Percentiles rank a stretch among this genome's conserved stretches.
Conservation (phyloP, 2,329 filamentous ascomycete genomes). For the Pseudocercospora eumusae region DNA sequence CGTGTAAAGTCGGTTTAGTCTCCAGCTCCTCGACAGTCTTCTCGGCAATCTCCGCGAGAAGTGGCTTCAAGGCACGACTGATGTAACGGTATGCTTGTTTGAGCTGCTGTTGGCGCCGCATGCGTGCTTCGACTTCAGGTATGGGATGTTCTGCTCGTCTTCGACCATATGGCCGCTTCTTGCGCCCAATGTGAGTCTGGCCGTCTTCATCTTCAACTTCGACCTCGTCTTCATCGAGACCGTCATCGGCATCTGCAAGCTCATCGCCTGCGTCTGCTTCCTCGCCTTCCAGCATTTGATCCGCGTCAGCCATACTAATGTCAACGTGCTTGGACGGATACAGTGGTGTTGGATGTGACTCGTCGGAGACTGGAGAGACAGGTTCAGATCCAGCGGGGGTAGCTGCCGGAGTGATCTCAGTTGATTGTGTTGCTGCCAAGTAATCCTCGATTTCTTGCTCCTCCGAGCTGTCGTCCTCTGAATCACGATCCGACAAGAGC, state of each 20-base stretch:
- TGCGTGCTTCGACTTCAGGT: slow-evolving; percentile 48
- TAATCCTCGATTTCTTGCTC: slow-evolving; percentile 22
- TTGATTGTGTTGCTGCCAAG: slow-evolving; percentile 25
- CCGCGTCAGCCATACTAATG: slow-evolving; percentile 20
- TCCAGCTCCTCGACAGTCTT: slow-evolving; percentile 60
- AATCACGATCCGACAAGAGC: slow-evolving; percentile 21
- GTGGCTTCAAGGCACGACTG: slow-evolving; percentile 63
- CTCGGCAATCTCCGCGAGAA: slow-evolving; percentile 66
- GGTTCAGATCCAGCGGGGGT: slow-evolving; percentile 27
- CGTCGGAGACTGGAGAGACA: slow-evolving; percentile 28
- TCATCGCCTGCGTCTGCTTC: slow-evolving; percentile 13
- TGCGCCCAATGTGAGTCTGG: slow-evolving; percentile 23
- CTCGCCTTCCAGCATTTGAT: slow-evolving; percentile 22
- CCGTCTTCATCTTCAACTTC: slow-evolving; percentile 32
- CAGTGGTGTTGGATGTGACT: slow-evolving; percentile 20
- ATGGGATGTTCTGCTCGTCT: slow-evolving; percentile 51
- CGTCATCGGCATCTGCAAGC: slow-evolving; percentile 22
- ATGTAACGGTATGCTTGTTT: slow-evolving; percentile 66
- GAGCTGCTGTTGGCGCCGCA: slow-evolving; percentile 64
- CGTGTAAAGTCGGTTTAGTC: slow-evolving; percentile 56
- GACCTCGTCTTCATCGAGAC: slow-evolving; percentile 28
- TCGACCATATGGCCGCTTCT: slow-evolving; percentile 40
- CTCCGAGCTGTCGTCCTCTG: slow-evolving; percentile 26
- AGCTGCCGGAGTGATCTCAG: slow-evolving; percentile 29
- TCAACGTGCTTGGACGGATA: slow-evolving; percentile 22